Evolutionary conservation across 768 basidiomycete species (phyloP).

Genomic region (Cystofilobasidium ferigula): DNA sequence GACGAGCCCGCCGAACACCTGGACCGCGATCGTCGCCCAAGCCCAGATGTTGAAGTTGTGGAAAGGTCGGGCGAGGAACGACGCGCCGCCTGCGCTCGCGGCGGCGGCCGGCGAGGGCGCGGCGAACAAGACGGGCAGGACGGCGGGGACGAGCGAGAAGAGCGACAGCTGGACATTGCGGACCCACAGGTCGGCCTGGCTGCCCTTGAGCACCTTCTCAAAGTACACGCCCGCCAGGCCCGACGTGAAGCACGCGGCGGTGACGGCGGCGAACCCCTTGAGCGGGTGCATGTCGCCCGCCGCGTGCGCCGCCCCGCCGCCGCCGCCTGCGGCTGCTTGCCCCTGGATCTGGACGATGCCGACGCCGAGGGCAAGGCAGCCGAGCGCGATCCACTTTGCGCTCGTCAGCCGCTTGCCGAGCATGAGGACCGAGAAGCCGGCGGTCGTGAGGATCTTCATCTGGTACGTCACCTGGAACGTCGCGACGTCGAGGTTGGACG

Average conservation of each 20-base stretch:
- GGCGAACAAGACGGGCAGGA: constrained; percentile 59
- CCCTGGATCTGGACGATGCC: constrained; percentile 86
- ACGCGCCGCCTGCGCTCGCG: background rate
- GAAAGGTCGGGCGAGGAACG: constrained; percentile 46
- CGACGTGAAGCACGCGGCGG: constrained; percentile 83
- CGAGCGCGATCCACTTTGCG: constrained; percentile 71
- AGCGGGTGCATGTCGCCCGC: constrained; percentile 53
- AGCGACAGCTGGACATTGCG: constrained; percentile 91
- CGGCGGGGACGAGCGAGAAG: constrained; percentile 82
- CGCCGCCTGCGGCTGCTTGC: constrained; percentile 23
- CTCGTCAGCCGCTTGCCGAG: constrained; percentile 62
- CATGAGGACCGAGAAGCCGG: constrained; percentile 72
- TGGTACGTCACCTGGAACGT: constrained; percentile 96
- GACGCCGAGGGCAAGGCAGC: constrained; percentile 77
- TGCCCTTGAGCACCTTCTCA: constrained; percentile 51
- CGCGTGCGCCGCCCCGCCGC: constrained; percentile 23
- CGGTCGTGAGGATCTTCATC: constrained; percentile 94
- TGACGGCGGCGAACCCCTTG: constrained; percentile 81
- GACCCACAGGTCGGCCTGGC: constrained; percentile 90
- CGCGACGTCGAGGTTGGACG: constrained; percentile 82
- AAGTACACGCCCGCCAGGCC: constrained; percentile 97
- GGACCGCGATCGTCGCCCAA: constrained; percentile 75
- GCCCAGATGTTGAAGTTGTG: constrained; percentile 81
- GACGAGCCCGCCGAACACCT: constrained; percentile 82
- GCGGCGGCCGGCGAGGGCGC: constrained; percentile 5